Conservation (phyloP, 179 eudicot genomes). For the Silene vulgaris region DNA sequence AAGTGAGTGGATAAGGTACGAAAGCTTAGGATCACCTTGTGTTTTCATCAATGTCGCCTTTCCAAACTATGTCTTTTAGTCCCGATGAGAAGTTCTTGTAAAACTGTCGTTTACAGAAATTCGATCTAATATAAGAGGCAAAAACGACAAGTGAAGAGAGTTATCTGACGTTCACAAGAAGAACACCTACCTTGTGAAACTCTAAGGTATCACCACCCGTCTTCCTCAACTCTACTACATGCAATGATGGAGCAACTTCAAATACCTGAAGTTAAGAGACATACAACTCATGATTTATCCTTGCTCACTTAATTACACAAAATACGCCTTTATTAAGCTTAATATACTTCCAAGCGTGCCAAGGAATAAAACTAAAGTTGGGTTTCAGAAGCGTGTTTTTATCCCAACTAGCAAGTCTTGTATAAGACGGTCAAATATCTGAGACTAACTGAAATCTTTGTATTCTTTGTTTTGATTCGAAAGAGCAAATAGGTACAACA, state of each 20-base stretch:
- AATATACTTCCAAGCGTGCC: neutral
- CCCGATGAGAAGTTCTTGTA: constrained; percentile 76
- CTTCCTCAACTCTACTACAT: constrained; percentile 87
- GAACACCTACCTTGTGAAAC: constrained; percentile 53
- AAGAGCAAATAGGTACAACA: neutral
- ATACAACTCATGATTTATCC: neutral
- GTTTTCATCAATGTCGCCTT: constrained; percentile 28
- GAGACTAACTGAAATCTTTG: neutral
- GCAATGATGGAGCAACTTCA: constrained; percentile 89
- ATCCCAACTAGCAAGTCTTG: neutral
- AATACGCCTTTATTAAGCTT: neutral
- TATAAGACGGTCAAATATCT: neutral
- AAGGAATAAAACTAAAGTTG: neutral
- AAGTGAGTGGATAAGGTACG: neutral
- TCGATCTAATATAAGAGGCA: neutral
- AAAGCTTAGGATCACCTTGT: constrained; percentile 13
- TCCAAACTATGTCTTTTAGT: constrained; percentile 84
- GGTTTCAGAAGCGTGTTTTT: neutral
- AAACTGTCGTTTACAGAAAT: constrained; percentile 44
- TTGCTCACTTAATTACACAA: neutral
- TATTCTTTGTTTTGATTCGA: neutral
- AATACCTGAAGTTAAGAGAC: constrained; percentile 49
- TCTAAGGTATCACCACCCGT: constrained; percentile 89
- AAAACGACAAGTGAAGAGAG: neutral
- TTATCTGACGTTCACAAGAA: neutral